A percentile compares a stretch with the other conserved stretches of the same genome.
Conservation (phyloP, 108 stramenopile species). For the Cyclostephanos invisitatus region DNA sequence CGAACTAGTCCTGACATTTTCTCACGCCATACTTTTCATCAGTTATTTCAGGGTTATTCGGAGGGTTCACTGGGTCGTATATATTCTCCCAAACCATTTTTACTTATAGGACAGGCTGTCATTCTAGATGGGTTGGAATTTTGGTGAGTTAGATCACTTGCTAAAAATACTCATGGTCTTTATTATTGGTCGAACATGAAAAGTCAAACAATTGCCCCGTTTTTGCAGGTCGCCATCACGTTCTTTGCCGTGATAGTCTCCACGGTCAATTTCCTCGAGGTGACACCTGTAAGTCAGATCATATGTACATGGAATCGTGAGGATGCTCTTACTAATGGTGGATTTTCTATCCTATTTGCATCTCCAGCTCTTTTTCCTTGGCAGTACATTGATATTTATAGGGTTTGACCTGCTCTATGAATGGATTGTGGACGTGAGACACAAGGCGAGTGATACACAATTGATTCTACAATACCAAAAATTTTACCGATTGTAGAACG, state of each 20-base stretch:
- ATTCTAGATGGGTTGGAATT: slow-evolving; percentile 70
- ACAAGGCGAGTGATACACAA: slow-evolving; percentile 69
- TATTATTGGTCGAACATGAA: neutral
- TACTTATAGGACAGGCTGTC: slow-evolving; percentile 88
- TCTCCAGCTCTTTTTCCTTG: slow-evolving; percentile 85
- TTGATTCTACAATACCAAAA: no score
- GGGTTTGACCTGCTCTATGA: slow-evolving; percentile 92
- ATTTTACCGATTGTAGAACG: neutral
- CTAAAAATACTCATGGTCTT: neutral
- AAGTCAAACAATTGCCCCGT: neutral
- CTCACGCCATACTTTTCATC: neutral
- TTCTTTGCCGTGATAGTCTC: slow-evolving; percentile 75
- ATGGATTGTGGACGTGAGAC: slow-evolving; percentile 92
- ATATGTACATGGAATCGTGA: neutral
- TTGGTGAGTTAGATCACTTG: slow-evolving; percentile 47
- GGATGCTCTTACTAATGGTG: neutral
- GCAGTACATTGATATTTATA: slow-evolving; percentile 90
- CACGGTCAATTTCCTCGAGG: slow-evolving; percentile 73
- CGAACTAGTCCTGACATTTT: neutral
- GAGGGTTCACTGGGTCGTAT: slow-evolving; percentile 94
- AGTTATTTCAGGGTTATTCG: slow-evolving; percentile 78
- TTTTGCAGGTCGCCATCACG: slow-evolving; percentile 25
- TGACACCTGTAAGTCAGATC: slow-evolving; percentile 43
- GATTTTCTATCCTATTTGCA: slow-evolving; percentile 41
- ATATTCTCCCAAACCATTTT: slow-evolving; percentile 99